A percentile compares a stretch with the other conserved stretches of the same genome.
Conservation (phyloP, 2,329 filamentous ascomycete genomes). For the Paecilomyces sp. region DNA sequence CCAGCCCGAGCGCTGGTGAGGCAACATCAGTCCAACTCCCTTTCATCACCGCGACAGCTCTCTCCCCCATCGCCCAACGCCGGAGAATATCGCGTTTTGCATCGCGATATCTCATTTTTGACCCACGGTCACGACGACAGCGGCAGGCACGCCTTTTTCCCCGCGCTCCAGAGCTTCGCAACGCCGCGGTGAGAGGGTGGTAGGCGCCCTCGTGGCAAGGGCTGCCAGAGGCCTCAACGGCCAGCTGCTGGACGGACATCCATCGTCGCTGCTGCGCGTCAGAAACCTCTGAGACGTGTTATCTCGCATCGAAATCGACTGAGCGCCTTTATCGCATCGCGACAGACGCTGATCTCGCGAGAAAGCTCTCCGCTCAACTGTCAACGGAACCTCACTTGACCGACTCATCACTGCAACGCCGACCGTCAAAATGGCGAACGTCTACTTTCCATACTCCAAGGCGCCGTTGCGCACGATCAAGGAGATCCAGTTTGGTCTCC, state of each 20-base stretch:
- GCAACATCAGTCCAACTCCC: conserved; percentile 34
- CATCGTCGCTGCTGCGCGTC: conserved; percentile 17
- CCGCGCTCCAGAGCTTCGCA: conserved; percentile 22
- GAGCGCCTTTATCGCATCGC: not conserved
- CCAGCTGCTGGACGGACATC: conserved; percentile 29
- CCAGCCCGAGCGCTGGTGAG: conserved; percentile 32
- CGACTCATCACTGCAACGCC: conserved; percentile 11
- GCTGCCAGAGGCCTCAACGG: conserved; percentile 40
- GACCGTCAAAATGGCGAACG: conserved; percentile 73
- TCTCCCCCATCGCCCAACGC: conserved; percentile 22
- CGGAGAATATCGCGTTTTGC: conserved; percentile 33
- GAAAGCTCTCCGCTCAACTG: not conserved
- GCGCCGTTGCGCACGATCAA: conserved; percentile 95
- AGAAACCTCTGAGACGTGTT: not conserved
- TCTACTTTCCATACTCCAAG: conserved; percentile 83
- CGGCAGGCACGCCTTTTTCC: conserved; percentile 18
- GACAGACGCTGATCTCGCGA: not conserved
- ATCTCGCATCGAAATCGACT: not conserved
- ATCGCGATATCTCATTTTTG: conserved; percentile 33
- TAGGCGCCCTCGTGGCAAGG: conserved; percentile 43
- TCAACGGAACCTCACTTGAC: not conserved
- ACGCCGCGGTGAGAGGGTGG: conserved; percentile 30
- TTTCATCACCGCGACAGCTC: conserved; percentile 32
- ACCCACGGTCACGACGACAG: conserved; percentile 16
- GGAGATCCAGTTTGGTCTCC: conserved; percentile 97